Evolutionary conservation across 805 yeast genomes (phyloP), one percentile per base, ranked within the genome.

Genomic region (Huiozyma naganishii): DNA sequence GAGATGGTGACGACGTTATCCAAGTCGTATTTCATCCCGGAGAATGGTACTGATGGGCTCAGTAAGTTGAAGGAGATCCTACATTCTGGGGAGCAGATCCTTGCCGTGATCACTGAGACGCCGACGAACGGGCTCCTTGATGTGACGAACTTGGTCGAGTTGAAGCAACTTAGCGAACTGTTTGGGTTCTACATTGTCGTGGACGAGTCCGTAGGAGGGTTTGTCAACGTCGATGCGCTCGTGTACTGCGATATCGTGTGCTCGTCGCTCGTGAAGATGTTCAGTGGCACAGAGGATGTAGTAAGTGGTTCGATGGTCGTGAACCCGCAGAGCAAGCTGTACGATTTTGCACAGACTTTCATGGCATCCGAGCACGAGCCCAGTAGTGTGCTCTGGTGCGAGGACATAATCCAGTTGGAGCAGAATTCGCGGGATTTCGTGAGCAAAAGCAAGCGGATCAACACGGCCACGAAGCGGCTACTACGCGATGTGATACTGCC

Each of bases 171-270:
- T 43, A 79, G 95, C 4, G 76, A 76, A 47, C 69, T 80, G 52
- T 84, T 73, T 65, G 72, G 74, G 2, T 92, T 92, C 64, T 79
- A 80, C 11, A 77, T 92, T 32, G 84, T 85, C 12, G 82, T 92
- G 35, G 98, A 92, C 65, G 98, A 92, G 58, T 92, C 97, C 1
- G 83, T 89, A 23, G 97, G 97, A 11, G 92, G 92, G 55, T 81
- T 87, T 57, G 71, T 83, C 48, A 92, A 92, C 63, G 74, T 88
- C 41, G 83, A 86, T 52, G 83, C 83, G 5, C 68, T 87, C 45
- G 83, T 86, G 17, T 83, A 76, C 59, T 80, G 86, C n/a, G 99
- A 92, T 62, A 73, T 89, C 41, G 83, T 85, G 11, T 92, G 81
- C 32, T 76, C 90, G 30, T 86, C 96, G 7, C 70, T 92, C 48